These are phyloP conservation scores for Bryum argenteum DNA, from an alignment of 225 moss, liverwort and hornwort genomes.

Conservation along the genomic window DNA sequence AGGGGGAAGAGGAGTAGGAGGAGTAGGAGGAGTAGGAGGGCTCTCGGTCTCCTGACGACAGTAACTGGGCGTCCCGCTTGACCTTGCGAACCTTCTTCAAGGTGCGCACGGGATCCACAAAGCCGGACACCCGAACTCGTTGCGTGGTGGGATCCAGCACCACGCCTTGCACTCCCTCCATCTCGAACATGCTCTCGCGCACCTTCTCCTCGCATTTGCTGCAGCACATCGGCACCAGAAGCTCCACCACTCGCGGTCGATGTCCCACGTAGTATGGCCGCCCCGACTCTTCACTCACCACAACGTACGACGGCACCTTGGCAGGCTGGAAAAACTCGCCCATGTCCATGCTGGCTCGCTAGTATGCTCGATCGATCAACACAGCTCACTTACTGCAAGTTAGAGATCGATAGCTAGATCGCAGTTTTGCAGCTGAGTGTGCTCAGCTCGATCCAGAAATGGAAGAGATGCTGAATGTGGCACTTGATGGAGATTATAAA, in stretches of 20 bases:
- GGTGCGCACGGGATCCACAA: slow-evolving; percentile 40
- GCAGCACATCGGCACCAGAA: slow-evolving; percentile 58
- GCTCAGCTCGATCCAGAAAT: neutral
- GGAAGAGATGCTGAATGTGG: neutral
- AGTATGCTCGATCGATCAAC: too few relatives aligned
- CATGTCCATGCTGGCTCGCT: slow-evolving; percentile 19
- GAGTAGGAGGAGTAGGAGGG: neutral
- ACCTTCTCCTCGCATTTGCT: slow-evolving; percentile 55
- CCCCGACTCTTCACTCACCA: slow-evolving; percentile 36
- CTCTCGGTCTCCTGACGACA: slow-evolving; percentile 20
- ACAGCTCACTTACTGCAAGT: neutral
- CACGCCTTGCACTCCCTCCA: slow-evolving; percentile 45
- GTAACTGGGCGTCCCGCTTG: slow-evolving; percentile 38
- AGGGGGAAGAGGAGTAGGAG: neutral
- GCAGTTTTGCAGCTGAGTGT: too few relatives aligned
- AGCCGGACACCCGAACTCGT: slow-evolving; percentile 46
- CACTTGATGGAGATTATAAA: slow-evolving; percentile 4
- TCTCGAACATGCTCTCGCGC: slow-evolving; percentile 44
- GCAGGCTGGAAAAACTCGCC: slow-evolving; percentile 18
- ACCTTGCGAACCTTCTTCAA: slow-evolving; percentile 46
- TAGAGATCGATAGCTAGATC: neutral
- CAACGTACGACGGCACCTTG: slow-evolving; percentile 13
- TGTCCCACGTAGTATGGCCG: slow-evolving; percentile 25
- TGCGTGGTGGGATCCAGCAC: slow-evolving; percentile 31
- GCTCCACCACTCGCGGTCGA: slow-evolving; percentile 35